Percentiles rank a stretch among this genome's conserved stretches.
Conservation (phyloP, 1,284 basidiomycete genomes). For the Trichosporon ovoides region DNA sequence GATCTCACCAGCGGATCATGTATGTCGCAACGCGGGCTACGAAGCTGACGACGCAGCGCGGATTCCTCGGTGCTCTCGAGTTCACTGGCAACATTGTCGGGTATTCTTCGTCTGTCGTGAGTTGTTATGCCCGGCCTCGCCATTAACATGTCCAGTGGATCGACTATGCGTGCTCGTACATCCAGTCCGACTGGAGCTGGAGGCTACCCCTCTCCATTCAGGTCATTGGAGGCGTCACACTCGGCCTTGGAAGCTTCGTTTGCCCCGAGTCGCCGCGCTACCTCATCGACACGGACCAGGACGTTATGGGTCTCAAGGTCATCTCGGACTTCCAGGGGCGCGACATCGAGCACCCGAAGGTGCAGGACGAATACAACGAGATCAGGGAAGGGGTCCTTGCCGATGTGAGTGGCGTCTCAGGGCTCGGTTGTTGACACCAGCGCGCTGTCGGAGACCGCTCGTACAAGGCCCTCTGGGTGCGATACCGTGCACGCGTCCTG, state of each 20-base stretch:
- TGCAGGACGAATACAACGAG: conserved; percentile 81
- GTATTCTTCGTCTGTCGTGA: conserved; percentile 87
- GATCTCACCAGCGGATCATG: conserved; percentile 84
- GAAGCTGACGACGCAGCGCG: conserved; percentile 52
- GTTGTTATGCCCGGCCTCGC: conserved; percentile 40
- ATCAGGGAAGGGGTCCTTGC: conserved; percentile 81
- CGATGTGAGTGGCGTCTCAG: conserved; percentile 56
- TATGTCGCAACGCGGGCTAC: conserved; percentile 49
- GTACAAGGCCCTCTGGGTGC: conserved; percentile 79
- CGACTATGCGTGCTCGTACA: conserved; percentile 88
- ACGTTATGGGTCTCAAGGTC: conserved; percentile 78
- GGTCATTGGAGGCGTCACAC: conserved; percentile 77
- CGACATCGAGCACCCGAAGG: conserved; percentile 64
- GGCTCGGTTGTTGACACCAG: conserved; percentile 17
- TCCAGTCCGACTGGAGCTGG: conserved; percentile 76
- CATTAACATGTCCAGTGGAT: conserved; percentile 62
- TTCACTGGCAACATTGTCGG: conserved; percentile 92
- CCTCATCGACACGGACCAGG: conserved; percentile 84
- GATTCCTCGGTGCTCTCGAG: conserved; percentile 90
- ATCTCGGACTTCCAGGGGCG: conserved; percentile 88
- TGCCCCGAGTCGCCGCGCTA: conserved; percentile 93
- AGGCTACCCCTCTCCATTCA: conserved; percentile 78
- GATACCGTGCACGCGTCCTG: conserved; percentile 81
- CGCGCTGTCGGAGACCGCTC: conserved; percentile 73
- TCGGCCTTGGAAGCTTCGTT: conserved; percentile 74